Evolutionary conservation across 108 stramenopile species (phyloP).

Genomic region (Chaetoceros tenuissimus): DNA sequence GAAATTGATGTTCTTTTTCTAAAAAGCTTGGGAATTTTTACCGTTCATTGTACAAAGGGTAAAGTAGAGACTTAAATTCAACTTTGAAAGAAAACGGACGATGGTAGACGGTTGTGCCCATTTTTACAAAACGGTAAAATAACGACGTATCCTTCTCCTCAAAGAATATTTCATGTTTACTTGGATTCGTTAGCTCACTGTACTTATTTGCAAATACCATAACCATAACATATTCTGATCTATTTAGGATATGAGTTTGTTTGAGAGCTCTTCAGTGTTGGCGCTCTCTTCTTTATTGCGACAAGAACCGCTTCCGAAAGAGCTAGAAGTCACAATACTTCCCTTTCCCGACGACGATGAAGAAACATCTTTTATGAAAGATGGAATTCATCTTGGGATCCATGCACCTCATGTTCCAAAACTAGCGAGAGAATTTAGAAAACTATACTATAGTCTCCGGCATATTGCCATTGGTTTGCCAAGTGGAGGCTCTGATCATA

Average conservation of each 20-base stretch:
- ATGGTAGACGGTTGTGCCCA: too few species aligned
- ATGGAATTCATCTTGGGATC: slow-evolving; percentile 26
- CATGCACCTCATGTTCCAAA: slow-evolving; percentile 32
- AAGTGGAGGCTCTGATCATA: background rate
- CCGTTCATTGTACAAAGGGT: too few species aligned
- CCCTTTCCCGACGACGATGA: background rate
- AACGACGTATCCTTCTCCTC: too few species aligned
- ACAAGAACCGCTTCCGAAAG: background rate
- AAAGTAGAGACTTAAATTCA: too few species aligned
- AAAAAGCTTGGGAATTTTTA: background rate
- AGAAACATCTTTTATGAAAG: slow-evolving; percentile 6
- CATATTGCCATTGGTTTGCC: background rate
- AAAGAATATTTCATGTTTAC: too few species aligned
- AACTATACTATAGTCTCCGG: slow-evolving; percentile 10
- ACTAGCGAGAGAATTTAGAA: slow-evolving; percentile 29
- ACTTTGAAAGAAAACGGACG: too few species aligned
- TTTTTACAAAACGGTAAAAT: too few species aligned
- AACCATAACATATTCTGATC: too few species aligned
- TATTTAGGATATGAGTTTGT: too few species aligned
- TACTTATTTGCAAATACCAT: too few species aligned
- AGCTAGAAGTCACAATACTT: background rate
- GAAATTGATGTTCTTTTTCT: background rate
- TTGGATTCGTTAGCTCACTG: too few species aligned
- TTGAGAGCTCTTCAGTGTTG: background rate
- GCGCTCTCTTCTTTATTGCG: background rate